Conservation (phyloP, 2,329 filamentous ascomycete genomes). For the Arthrinium phaeospermum region DNA sequence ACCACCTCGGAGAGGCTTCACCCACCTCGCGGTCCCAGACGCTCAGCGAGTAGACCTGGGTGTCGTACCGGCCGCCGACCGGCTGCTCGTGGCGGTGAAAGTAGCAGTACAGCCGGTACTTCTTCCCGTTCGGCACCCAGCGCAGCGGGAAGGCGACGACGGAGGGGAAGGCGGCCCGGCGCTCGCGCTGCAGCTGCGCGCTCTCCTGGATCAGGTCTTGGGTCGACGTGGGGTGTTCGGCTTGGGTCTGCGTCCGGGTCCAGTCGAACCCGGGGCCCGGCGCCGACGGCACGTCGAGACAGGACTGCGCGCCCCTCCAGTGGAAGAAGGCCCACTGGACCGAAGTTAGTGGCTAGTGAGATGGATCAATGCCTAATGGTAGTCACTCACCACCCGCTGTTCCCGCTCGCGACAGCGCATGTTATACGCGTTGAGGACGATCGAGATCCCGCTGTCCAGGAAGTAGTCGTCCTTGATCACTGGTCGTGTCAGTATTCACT, state of each 20-base stretch:
- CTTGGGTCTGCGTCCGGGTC: not conserved
- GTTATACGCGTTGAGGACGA: not conserved
- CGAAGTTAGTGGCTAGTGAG: not conserved
- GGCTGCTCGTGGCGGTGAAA: not conserved
- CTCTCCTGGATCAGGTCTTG: rapidly evolving
- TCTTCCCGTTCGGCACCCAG: not conserved
- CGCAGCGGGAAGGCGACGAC: not conserved
- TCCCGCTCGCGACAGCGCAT: not conserved
- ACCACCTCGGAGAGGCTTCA: no score
- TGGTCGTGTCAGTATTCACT: no score
- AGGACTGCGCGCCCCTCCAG: not conserved
- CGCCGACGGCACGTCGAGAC: not conserved
- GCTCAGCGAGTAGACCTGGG: not conserved
- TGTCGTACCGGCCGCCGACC: no score
- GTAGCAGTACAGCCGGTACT: not conserved
- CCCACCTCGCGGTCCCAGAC: not conserved
- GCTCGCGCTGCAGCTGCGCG: not conserved
- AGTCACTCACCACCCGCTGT: not conserved
- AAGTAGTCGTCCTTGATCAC: not conserved
- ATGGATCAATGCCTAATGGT: not conserved
- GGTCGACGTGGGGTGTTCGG: not conserved
- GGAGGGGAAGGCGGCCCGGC: not conserved
- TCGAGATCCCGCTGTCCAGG: not conserved
- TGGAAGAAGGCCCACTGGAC: not conserved
- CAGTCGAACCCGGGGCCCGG: not conserved